phyloP scores from a whole-genome alignment of 371 early-diverging fungal genomes.

The Mortierella sp. region DNA sequence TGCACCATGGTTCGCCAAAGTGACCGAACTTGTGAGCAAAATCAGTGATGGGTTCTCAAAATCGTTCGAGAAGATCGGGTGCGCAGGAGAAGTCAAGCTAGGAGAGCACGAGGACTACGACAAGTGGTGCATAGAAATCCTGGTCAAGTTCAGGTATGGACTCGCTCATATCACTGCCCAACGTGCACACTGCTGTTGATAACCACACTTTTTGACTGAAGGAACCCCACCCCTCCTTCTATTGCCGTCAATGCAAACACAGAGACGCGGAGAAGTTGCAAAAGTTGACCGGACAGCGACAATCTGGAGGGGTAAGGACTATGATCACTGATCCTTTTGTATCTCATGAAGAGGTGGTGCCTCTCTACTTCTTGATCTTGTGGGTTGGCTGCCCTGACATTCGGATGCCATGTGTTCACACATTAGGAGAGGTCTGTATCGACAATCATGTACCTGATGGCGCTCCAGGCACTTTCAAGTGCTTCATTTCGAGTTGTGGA shows the following conservation, averaged over 20 bases:
- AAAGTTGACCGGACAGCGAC: constrained; percentile 89
- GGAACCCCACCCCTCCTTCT: too few relatives aligned
- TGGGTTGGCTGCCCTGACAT: neutral
- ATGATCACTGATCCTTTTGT: too few relatives aligned
- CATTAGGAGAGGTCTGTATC: constrained; percentile 88
- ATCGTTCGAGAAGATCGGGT: constrained; percentile 87
- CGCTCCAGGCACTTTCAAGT: constrained; percentile 88
- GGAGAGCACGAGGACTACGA: constrained; percentile 82
- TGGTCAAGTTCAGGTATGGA: constrained; percentile 84
- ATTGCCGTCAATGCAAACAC: neutral
- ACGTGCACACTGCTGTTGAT: too few relatives aligned
- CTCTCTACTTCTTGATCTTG: neutral
- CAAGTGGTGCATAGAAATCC: constrained; percentile 96
- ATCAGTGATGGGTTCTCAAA: constrained; percentile 79
- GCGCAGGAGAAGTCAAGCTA: constrained; percentile 88
- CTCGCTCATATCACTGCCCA: neutral
- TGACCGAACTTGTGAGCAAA: constrained; percentile 64
- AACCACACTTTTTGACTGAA: too few relatives aligned
- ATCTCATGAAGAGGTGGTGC: too few relatives aligned
- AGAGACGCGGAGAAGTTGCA: constrained; percentile 90
- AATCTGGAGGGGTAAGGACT: constrained; percentile 93
- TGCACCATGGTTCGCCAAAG: constrained; percentile 74
- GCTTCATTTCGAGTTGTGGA: constrained; percentile 99
- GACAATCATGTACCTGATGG: constrained; percentile 97
- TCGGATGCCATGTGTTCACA: neutral